Percentiles rank a stretch among this genome's conserved stretches.
These are phyloP conservation scores for Begonia peltatifolia DNA, from an alignment of 306 rosid genomes.

Conservation along the genomic window DNA sequence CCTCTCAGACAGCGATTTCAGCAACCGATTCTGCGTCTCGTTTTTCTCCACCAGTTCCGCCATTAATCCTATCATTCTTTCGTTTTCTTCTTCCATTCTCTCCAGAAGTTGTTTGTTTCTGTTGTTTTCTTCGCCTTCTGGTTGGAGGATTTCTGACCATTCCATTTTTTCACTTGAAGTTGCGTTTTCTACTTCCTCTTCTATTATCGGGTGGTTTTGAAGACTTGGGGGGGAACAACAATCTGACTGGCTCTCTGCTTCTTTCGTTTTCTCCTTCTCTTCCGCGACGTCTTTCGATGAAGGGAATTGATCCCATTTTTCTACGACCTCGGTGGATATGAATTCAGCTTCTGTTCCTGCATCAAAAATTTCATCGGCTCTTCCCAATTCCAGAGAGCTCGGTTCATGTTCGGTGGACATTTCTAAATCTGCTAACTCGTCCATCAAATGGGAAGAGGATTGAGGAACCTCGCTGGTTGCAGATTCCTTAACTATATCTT, in stretches of 20 bases:
- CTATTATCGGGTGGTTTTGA: background rate
- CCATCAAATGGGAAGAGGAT: too few species aligned
- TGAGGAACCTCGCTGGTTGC: too few species aligned
- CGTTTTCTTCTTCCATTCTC: slow-evolving; percentile 16
- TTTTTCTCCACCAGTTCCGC: slow-evolving; percentile 29
- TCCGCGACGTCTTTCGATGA: slow-evolving; percentile 11
- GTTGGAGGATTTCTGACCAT: background rate
- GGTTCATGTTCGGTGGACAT: too few species aligned
- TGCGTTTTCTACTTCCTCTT: background rate
- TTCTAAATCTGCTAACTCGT: too few species aligned
- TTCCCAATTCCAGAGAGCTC: too few species aligned
- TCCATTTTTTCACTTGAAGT: background rate
- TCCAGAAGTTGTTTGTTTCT: slow-evolving; percentile 20
- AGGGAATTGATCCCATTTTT: too few species aligned
- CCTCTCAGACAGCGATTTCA: slow-evolving; percentile 39
- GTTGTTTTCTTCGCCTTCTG: slow-evolving; percentile 4
- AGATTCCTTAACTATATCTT: too few species aligned
- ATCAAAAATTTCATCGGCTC: too few species aligned
- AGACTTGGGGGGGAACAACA: slow-evolving; percentile 3
- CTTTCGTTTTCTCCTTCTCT: slow-evolving; percentile 4
- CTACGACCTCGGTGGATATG: too few species aligned
- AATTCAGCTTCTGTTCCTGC: too few species aligned
- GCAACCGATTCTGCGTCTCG: slow-evolving; percentile 31
- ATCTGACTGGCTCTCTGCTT: slow-evolving; percentile 8
- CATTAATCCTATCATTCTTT: slow-evolving; percentile 52